Evolutionary conservation across 192 early-diverging fungal genomes (phyloP).

Genomic region (Bifiguratus adelaidae): DNA sequence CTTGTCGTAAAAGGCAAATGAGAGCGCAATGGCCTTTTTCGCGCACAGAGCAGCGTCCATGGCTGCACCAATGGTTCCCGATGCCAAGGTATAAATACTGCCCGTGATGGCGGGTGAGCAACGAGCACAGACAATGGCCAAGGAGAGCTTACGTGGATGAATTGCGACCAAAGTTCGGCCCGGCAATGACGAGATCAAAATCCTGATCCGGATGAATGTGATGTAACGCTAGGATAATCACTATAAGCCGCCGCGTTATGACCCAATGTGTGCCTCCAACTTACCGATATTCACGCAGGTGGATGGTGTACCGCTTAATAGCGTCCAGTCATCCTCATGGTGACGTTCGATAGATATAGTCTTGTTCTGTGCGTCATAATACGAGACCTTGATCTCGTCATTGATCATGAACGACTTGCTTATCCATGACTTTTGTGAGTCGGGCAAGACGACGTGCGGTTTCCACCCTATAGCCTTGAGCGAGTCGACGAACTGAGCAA

Average conservation of each 20-base stretch:
- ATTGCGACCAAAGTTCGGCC: constrained; percentile 32
- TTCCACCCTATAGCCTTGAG: constrained; percentile 15
- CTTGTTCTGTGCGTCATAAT: constrained; percentile 14
- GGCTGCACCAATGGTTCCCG: constrained; percentile 32
- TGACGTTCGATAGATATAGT: constrained; percentile 1
- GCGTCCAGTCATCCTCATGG: constrained; percentile 14
- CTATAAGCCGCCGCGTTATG: no score
- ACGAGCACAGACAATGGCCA: background rate
- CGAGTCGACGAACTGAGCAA: constrained; percentile 13
- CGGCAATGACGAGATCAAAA: constrained; percentile 29
- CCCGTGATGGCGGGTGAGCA: background rate
- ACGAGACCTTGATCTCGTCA: constrained; percentile 16
- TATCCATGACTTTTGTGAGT: constrained; percentile 35
- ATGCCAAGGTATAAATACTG: constrained; percentile 22
- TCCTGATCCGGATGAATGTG: constrained; percentile 17
- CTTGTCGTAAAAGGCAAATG: constrained; percentile 18
- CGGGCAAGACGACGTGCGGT: constrained; percentile 20
- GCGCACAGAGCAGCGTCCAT: constrained; percentile 23
- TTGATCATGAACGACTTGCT: constrained; percentile 27
- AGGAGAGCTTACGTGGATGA: constrained; percentile 6
- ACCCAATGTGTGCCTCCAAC: no score
- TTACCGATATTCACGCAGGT: constrained; percentile 32
- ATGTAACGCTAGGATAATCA: no score
- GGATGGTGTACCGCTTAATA: constrained; percentile 25
- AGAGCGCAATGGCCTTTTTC: constrained; percentile 25